phyloP scores from a whole-genome alignment of 441 rosid genomes.

The Bocquillonia castaneifolia region DNA sequence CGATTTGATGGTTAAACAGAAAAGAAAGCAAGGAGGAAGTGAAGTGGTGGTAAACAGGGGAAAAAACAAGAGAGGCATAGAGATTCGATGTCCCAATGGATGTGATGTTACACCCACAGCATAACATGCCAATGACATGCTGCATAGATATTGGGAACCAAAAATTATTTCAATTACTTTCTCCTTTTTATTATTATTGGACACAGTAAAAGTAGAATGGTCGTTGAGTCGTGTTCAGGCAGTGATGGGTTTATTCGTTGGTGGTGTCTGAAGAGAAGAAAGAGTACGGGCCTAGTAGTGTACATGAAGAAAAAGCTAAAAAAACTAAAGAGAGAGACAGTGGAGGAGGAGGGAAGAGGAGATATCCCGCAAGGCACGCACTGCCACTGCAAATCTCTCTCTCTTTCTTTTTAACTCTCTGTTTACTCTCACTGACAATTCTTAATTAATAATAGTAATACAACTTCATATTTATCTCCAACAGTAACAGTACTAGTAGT shows the following conservation, averaged over 20 bases:
- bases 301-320: background rate
- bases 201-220: background rate
- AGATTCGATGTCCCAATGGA: conserved; percentile 24
- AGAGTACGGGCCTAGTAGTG: conserved; percentile 9
- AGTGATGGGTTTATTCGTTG: conserved; percentile 3
- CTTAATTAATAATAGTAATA: background rate
- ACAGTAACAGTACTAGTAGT: background rate
- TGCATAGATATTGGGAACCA: conserved; percentile 9
- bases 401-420: background rate
- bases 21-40: background rate
- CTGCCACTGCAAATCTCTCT: background rate
- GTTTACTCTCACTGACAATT: background rate
- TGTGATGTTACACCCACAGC: conserved; percentile 19
- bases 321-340: background rate
- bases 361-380: conserved; percentile 54
- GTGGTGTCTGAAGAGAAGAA: background rate
- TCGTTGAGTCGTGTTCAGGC: conserved; percentile 33
- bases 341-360: background rate
- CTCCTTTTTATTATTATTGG: background rate
- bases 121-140: conserved; percentile 5
- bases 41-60: background rate
- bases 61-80: conserved; percentile 11
- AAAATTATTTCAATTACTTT: background rate
- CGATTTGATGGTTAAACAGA: too few species aligned
- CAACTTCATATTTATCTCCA: background rate